These are phyloP conservation scores for Kazachstania sp. DNA, from an alignment of 1,139 yeast genomes.

Conservation along the genomic window DNA sequence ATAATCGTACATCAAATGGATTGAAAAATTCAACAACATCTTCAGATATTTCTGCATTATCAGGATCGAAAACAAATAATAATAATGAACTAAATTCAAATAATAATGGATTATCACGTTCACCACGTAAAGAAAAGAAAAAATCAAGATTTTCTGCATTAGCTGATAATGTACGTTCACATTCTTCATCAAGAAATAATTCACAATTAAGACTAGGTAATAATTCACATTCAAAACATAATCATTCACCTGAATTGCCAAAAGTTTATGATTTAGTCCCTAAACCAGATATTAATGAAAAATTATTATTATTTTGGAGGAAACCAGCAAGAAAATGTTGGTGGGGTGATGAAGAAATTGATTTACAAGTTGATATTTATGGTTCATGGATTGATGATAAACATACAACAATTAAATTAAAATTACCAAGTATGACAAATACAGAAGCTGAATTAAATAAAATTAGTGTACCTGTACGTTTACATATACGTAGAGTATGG, in stretches of 20 bases:
- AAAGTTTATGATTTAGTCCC: constrained; percentile 30
- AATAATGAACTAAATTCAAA: background rate
- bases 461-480: constrained; percentile 26
- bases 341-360: constrained; percentile 77
- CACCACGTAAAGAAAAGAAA: constrained; percentile 21
- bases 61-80: background rate
- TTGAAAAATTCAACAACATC: constrained; percentile 31
- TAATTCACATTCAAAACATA: constrained; percentile 21
- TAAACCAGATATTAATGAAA: constrained; percentile 38
- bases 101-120: constrained; percentile 1
- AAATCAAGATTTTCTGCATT: constrained; percentile 42
- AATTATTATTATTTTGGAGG: constrained; percentile 86
- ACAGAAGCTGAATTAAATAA: constrained; percentile 17
- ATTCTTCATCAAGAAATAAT: constrained; percentile 38
- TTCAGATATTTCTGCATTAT: background rate
- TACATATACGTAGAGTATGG: constrained; percentile 39
- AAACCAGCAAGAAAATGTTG: constrained; percentile 99
- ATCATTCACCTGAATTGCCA: constrained; percentile 26
- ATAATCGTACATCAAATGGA: background rate
- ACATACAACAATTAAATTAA: constrained; percentile 14
- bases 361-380: constrained; percentile 40
- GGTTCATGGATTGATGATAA: constrained; percentile 20
- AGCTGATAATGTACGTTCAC: constrained; percentile 38
- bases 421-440: constrained; percentile 16
- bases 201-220: constrained; percentile 38